Evolutionary conservation across 805 yeast species (phyloP), one percentile per base, ranked within the genome.

Genomic region (Pichia exigua): DNA sequence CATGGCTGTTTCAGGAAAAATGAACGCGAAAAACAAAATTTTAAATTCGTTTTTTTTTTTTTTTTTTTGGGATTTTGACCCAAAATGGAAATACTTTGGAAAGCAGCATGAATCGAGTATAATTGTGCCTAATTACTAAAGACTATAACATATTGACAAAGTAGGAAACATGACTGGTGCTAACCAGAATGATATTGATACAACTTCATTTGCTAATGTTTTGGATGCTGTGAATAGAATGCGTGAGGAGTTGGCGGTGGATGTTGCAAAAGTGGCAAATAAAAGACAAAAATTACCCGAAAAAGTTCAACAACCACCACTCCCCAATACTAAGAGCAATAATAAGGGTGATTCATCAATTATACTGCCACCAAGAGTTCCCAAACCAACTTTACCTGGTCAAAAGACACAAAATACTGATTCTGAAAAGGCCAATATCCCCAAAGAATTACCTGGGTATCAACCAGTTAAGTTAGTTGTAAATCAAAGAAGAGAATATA

Each of bases 311-410:
- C 45, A 26, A 18, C 46, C 55, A 9, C 45, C 51, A 20, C 3
- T 24, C 10, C 15, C 20, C 3, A 35, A 7, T 22, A 40, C 2
- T 17, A 20, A 11, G 9, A 46, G 27, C 45, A n/a, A 38, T 24
- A n/a, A 17, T 18, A 24, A 10, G 1, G 22, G 2, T 18, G 4
- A 12, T 10, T 15, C 30, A 8, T 17, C 13, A 2, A 26, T 13
- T 10, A 17, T 7, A 7, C 41, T 54, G 18, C 57, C 57, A 2
- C 51, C 54, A 12, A 42, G 53, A 15, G 47, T 48, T 3, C 38
- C 45, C 4, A 46, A 40, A 21, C 55, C 53, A 7, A 12, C 13
- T 3, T 4, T 43, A n/a, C 20, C 39, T 21, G 20, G 15, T 4
- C 27, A 43, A 32, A 44, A 30, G 4, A 44, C 1, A 7, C 18